These are phyloP conservation scores for Musa balbisiana DNA, from an alignment of 202 grass and related monocot species.

Conservation along the genomic window DNA sequence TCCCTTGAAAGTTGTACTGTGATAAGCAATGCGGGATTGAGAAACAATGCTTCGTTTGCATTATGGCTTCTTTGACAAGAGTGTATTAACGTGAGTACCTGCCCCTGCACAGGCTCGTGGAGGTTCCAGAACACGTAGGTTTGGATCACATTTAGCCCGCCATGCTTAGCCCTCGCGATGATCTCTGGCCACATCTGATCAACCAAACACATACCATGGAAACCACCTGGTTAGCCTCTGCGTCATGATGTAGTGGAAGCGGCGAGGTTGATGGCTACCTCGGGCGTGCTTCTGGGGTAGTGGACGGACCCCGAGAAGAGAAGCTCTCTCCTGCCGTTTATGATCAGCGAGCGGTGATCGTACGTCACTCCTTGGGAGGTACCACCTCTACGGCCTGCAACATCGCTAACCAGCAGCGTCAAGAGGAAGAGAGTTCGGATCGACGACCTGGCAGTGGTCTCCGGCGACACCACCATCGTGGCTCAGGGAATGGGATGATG, in stretches of 20 bases:
- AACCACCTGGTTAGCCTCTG: neutral
- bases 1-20: conserved; percentile 72
- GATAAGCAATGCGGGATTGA: too few relatives aligned
- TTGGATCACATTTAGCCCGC: conserved; percentile 77
- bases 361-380: conserved; percentile 31
- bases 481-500: too few relatives aligned
- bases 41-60: neutral
- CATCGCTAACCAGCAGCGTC: neutral
- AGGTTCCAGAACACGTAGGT: conserved; percentile 88
- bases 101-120: conserved; percentile 53
- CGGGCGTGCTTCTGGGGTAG: conserved; percentile 63
- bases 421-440: neutral
- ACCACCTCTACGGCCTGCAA: conserved; percentile 28
- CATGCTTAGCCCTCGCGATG: conserved; percentile 47
- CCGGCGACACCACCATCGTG: too few relatives aligned
- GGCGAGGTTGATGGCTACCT: conserved; percentile 14
- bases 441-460: too few relatives aligned
- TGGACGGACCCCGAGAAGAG: conserved; percentile 95
- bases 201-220: neutral
- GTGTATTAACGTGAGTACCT: conserved; percentile 34
- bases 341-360: conserved; percentile 56
- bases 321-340: conserved; percentile 68
- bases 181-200: conserved; percentile 57
- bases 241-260: neutral
- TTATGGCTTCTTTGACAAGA: neutral